Evolutionary conservation across 2,329 filamentous ascomycete species (phyloP), one percentile per base, ranked within the genome.

Genomic region (Coniella lustricola): DNA sequence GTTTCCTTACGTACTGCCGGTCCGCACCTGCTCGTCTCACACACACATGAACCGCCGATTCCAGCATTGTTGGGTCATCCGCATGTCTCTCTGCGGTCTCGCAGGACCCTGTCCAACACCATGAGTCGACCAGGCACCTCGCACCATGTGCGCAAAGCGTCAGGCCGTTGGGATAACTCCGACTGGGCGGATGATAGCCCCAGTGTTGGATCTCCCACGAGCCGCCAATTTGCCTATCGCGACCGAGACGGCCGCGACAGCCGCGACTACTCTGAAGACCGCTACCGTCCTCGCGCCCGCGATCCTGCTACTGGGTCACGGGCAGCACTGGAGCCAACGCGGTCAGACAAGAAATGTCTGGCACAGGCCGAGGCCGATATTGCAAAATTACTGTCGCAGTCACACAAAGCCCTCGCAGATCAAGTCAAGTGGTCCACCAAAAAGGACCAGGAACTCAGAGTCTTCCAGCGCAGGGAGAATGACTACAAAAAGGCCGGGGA

Each of bases 181-280:
- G 25, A 29, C 25, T 29, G 25, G 25, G 25, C 5, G 5, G 25
- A 29, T 29, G 10, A 29, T 5, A 29, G 25, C 25, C 25, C 25
- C 10, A 29, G 5, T 10, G 5, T 10, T 29, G 25, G 25, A 10
- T 29, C 25, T 29, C 25, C 25, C 25, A 29, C 25, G 10, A 29
- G 25, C 10, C 25, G 25, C 5, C 25, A 29, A 5, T 29, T 10
- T 29, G 10, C 25, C 5, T 29, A 40, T 22, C 25, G 42, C 32
- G 40, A 44, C 31, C 20, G 29, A 32, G 34, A 56, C 50, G 41
- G 33, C 54, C 17, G 49, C 53, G 33, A 37, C 16, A 38, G 21
- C 17, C 33, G 21, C 39, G 8, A 40, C 38, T 16, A 29, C 2
- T 13, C 36, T 25, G 29, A 36, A 13, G 37, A 25, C 9, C 14